These are phyloP conservation scores for Talaromyces sp. DNA, from an alignment of 2,329 filamentous ascomycete genomes.

Conservation along the genomic window DNA sequence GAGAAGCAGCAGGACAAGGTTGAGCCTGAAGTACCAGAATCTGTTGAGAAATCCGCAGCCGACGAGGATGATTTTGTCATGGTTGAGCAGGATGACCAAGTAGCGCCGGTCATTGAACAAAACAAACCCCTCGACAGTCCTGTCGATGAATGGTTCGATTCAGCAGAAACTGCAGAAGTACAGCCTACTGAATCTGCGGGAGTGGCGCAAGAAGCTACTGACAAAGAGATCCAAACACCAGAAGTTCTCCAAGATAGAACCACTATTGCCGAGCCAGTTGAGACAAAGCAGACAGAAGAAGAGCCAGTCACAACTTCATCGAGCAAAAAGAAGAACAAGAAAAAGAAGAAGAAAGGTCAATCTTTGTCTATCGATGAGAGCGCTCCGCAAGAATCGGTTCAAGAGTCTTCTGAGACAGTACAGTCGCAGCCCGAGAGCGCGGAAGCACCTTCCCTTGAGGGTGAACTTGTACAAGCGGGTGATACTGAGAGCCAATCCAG, in stretches of 20 bases:
- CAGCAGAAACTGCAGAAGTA: constrained; percentile 3
- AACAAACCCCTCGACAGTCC: background rate
- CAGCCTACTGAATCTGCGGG: background rate
- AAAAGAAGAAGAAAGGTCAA: constrained; percentile 31
- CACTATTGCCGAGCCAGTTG: background rate
- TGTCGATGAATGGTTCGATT: constrained; percentile 6
- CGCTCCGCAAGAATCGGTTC: background rate
- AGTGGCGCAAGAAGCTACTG: background rate
- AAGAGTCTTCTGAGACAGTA: constrained; percentile 9
- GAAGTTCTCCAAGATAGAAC: background rate
- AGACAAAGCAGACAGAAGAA: background rate
- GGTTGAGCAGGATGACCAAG: background rate
- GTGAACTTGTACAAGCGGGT: background rate
- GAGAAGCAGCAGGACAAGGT: background rate
- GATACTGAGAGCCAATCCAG: background rate
- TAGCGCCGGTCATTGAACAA: background rate
- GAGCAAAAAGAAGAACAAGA: constrained; percentile 28
- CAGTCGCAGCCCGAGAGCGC: constrained; percentile 5
- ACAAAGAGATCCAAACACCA: background rate
- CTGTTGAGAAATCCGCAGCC: background rate
- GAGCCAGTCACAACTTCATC: constrained; percentile 6
- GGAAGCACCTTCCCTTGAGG: background rate
- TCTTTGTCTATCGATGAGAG: constrained; percentile 18
- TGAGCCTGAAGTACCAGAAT: background rate
- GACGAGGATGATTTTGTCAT: background rate